These are phyloP conservation scores for Papiliotrema nemorosa DNA, from an alignment of 1,284 basidiomycete species.

Conservation along the genomic window DNA sequence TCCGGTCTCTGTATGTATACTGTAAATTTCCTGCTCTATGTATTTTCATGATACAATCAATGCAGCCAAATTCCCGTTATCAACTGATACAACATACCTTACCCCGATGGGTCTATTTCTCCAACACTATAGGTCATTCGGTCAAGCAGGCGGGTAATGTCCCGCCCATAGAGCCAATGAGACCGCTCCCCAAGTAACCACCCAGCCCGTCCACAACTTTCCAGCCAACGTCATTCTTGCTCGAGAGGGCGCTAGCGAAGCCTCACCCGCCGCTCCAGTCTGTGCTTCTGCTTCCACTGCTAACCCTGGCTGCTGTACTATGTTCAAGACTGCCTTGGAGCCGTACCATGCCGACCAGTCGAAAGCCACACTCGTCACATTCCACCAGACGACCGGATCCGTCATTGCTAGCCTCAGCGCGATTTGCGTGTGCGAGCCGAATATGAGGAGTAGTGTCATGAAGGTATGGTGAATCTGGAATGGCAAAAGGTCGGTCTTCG, in stretches of 20 bases:
- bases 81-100: too few relatives aligned
- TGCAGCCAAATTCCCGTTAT: too few relatives aligned
- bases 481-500: too few relatives aligned
- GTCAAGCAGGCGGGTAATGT: conserved; percentile 85
- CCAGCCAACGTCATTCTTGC: conserved; percentile 9
- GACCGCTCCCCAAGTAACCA: conserved; percentile 67
- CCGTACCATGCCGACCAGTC: neutral
- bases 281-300: too few relatives aligned
- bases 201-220: conserved; percentile 58
- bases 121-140: too few relatives aligned
- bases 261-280: too few relatives aligned
- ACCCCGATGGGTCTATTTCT: too few relatives aligned
- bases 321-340: too few relatives aligned
- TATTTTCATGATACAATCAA: too few relatives aligned
- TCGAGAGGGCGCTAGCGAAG: conserved; percentile 15
- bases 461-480: conserved; percentile 67
- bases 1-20: too few relatives aligned
- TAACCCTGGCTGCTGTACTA: too few relatives aligned
- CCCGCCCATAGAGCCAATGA: conserved; percentile 76
- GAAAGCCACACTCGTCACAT: conserved; percentile 62
- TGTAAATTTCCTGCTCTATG: too few relatives aligned
- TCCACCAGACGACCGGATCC: conserved; percentile 83
- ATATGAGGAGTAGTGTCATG: conserved; percentile 63
- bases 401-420: conserved; percentile 73
- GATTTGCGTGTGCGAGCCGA: conserved; percentile 87